These are phyloP conservation scores for Anthracocystis panici-leucophaei DNA, from an alignment of 1,284 basidiomycete species.

Conservation along the genomic window DNA sequence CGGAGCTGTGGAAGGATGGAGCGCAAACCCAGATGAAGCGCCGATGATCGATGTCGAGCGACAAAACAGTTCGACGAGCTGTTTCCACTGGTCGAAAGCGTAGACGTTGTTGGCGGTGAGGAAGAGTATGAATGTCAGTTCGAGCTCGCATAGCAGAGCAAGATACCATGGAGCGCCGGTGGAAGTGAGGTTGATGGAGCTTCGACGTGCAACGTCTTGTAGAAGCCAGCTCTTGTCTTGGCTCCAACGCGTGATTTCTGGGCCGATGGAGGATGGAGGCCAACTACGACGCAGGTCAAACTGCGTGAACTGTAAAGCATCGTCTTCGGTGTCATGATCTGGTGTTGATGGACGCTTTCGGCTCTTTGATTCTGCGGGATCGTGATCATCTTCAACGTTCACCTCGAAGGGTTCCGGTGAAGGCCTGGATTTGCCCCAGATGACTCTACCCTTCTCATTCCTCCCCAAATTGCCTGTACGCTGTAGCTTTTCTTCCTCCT, in stretches of 20 bases:
- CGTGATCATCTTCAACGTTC: neutral
- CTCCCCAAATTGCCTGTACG: constrained; percentile 18
- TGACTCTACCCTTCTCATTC: constrained; percentile 10
- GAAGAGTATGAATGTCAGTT: constrained; percentile 55
- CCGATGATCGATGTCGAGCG: constrained; percentile 44
- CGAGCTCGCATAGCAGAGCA: constrained; percentile 43
- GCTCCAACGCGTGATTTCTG: constrained; percentile 59
- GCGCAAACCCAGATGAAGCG: constrained; percentile 24
- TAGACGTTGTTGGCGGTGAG: constrained; percentile 34
- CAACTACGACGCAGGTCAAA: constrained; percentile 61
- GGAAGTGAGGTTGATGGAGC: constrained; percentile 6
- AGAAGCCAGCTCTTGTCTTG: constrained; percentile 67
- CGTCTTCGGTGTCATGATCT: constrained; percentile 17
- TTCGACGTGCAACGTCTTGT: constrained; percentile 42
- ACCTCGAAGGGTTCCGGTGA: constrained; percentile 7
- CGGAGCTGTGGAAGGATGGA: constrained; percentile 32
- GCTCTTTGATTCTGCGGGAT: neutral
- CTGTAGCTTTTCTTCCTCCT: neutral
- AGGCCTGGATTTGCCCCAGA: constrained; percentile 44
- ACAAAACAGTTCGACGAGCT: constrained; percentile 48
- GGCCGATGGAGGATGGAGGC: constrained; percentile 54
- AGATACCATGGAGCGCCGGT: neutral
- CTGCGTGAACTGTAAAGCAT: constrained; percentile 41
- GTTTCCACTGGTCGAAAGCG: constrained; percentile 52
- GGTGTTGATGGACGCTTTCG: constrained; percentile 10